Conservation (phyloP, 2,329 filamentous ascomycete genomes). For the Xylaria hypoxylon region DNA sequence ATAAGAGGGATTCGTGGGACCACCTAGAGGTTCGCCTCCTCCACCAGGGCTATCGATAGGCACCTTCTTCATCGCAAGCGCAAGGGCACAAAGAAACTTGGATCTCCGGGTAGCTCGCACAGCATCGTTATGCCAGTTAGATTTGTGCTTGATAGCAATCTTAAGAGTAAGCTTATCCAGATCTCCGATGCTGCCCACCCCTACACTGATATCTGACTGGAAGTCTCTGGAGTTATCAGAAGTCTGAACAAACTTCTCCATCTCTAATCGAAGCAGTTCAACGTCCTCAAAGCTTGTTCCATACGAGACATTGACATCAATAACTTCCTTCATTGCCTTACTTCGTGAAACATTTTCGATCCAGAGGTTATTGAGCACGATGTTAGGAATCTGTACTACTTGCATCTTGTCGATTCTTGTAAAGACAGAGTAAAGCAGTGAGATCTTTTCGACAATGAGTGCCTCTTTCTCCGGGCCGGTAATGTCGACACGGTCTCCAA, state of each 20-base stretch:
- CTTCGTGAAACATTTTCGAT: conserved; percentile 93
- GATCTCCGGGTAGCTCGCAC: conserved; percentile 84
- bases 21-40: conserved; percentile 70
- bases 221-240: conserved; percentile 93
- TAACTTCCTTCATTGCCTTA: conserved; percentile 88
- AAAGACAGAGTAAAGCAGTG: conserved; percentile 92
- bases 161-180: conserved; percentile 89
- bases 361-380: conserved; percentile 90
- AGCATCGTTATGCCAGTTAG: conserved; percentile 88
- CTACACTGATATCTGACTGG: conserved; percentile 82
- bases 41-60: conserved; percentile 87
- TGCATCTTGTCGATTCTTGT: conserved; percentile 85
- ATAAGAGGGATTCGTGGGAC: conserved; percentile 81
- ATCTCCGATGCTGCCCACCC: conserved; percentile 81
- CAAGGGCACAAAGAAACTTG: conserved; percentile 96
- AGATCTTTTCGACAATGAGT: conserved; percentile 92
- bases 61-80: conserved; percentile 84
- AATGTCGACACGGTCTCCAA: conserved; percentile 93
- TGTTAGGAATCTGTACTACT: conserved; percentile 87
- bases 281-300: conserved; percentile 92
- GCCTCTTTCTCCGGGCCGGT: conserved; percentile 65
- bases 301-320: conserved; percentile 84
- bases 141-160: conserved; percentile 90
- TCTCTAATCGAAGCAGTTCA: conserved; percentile 83
- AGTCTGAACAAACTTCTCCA: conserved; percentile 84